phyloP scores from a whole-genome alignment of 1,139 yeast genomes.

The Lodderomyces orthopsilosis region DNA sequence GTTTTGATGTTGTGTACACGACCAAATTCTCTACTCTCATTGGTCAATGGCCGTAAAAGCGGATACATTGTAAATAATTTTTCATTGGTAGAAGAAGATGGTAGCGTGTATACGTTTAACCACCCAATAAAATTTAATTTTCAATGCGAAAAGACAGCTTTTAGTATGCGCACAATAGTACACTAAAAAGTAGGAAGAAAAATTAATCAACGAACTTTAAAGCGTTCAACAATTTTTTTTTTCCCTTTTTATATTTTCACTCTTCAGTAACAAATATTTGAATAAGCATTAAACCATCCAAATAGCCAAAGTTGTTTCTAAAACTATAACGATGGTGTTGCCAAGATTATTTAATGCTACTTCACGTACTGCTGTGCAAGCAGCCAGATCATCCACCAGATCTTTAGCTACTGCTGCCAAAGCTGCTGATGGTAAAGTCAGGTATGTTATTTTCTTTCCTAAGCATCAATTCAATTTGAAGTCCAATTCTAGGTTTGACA shows the following conservation, averaged over 20 bases:
- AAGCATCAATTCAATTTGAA: neutral
- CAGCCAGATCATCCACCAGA: constrained; percentile 76
- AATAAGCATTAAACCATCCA: constrained; percentile 13
- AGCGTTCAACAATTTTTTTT: constrained; percentile 11
- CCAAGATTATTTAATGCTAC: constrained; percentile 91
- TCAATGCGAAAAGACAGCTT: no score
- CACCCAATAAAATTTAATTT: neutral
- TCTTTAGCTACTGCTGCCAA: constrained; percentile 61
- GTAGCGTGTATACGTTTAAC: neutral
- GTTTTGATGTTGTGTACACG: no score
- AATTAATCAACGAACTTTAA: constrained; percentile 6
- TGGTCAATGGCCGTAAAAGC: no score
- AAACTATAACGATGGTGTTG: constrained; percentile 51
- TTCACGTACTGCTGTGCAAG: constrained; percentile 86
- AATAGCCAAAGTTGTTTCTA: constrained; percentile 18
- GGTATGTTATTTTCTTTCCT: constrained; percentile 52
- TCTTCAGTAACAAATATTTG: constrained; percentile 7
- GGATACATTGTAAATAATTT: no score
- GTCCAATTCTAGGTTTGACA: neutral
- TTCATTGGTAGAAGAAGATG: neutral
- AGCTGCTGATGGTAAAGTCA: constrained; percentile 80
- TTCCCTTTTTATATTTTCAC: constrained; percentile 14
- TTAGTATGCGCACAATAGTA: neutral
- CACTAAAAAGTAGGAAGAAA: constrained; percentile 5
- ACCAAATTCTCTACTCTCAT: neutral